Evolutionary conservation across 805 yeast genomes (phyloP), one percentile per base, ranked within the genome.

Genomic region (Jamesozyma piceae): DNA sequence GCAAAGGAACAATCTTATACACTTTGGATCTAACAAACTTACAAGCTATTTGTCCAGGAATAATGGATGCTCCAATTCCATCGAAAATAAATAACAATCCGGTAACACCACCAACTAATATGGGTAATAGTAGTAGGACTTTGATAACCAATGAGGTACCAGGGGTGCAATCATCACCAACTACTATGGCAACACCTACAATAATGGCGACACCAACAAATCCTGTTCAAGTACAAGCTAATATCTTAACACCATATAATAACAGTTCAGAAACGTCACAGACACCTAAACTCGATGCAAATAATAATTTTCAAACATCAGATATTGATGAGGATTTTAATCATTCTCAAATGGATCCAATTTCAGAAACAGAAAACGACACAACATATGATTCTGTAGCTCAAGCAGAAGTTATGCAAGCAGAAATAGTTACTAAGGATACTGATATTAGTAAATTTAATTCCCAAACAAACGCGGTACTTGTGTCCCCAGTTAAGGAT

Each of bases 1-100:
- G 75, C 42, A 71, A 57, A 49, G 85, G 82, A 39, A 78, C 78
- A 32, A 71, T 74, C 64, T 69, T 83, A 17, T 82, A 73, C 52
- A 75, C 78, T 29, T 70, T 85, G 43, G 90, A 86, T 50, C 64
- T 78, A 19, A 43, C 63, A 1, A 54, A 54, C 26, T 43, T 68
- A 40, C 52, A 52, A 17, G 58, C 55, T 20, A 39, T 72, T 18
- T 64, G 69, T 21, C 65, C 72, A 1, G 69, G 66, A 1, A 54
- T 68, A 49, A 48, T 22, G 45, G 49, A 46, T 48, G 32, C 26
- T 27, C 19, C 34, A 31, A 38, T n/a, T 13, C 18, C 20, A 17
- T 32, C n/a, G 11, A n/a, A n/a, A 28, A 15, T 5, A 22, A 30
- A 20, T 18, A 17, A 21, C 8, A 30, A 2, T 17, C 18, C 33